Conservation (phyloP, 2,329 filamentous ascomycete species). For the Albifimbria verrucaria region DNA sequence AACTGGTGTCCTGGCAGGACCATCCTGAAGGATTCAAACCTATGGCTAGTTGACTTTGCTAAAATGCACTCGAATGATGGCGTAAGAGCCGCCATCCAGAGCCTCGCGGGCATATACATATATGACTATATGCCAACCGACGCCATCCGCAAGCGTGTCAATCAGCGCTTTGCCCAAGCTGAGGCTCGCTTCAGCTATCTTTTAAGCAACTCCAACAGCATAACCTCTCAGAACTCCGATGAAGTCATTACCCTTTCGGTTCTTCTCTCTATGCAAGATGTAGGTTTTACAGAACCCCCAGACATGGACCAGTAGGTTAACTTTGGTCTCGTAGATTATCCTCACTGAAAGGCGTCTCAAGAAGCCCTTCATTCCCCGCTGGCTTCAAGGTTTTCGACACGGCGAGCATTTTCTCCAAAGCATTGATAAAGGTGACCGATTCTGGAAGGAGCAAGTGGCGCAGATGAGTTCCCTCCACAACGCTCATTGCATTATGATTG, state of each 20-base stretch:
- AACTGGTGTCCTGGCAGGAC: slow-evolving; percentile 40
- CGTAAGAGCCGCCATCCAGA: slow-evolving; percentile 35
- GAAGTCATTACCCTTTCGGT: slow-evolving; percentile 34
- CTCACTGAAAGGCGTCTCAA: slow-evolving; percentile 32
- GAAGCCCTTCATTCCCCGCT: slow-evolving; percentile 29
- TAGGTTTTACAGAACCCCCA: no score
- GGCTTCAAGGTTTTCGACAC: slow-evolving; percentile 33
- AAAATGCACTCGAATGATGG: slow-evolving; percentile 32
- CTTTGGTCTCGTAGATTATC: slow-evolving; percentile 28
- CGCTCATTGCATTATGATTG: slow-evolving; percentile 37
- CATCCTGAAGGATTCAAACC: slow-evolving; percentile 33
- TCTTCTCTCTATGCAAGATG: slow-evolving; percentile 37
- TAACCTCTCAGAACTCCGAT: slow-evolving; percentile 18
- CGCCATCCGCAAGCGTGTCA: slow-evolving; percentile 27
- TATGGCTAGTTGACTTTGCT: slow-evolving; percentile 37
- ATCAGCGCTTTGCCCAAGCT: slow-evolving; percentile 26
- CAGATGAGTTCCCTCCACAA: slow-evolving; percentile 30
- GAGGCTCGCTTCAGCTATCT: slow-evolving; percentile 26
- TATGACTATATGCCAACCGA: slow-evolving; percentile 35
- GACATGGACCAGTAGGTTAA: no score
- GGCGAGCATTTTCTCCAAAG: slow-evolving; percentile 30
- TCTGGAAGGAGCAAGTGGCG: slow-evolving; percentile 29
- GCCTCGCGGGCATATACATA: slow-evolving; percentile 37
- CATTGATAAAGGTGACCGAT: slow-evolving; percentile 33
- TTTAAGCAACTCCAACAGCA: slow-evolving; percentile 18